Conservation (phyloP, 805 yeast genomes). For the Millerozyma miso region DNA sequence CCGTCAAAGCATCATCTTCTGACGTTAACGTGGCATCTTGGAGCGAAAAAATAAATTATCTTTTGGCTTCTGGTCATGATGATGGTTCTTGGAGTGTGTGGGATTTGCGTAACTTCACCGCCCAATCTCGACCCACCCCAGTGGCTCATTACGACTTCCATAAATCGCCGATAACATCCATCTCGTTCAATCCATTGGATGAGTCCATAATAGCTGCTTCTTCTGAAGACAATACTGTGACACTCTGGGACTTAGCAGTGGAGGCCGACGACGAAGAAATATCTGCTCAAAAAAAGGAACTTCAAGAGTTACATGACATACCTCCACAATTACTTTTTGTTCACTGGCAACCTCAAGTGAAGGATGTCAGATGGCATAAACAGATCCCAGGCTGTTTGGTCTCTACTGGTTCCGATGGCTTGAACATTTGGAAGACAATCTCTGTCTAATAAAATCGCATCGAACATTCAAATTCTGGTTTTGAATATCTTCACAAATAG, state of each 20-base stretch:
- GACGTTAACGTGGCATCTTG: conserved; percentile 96
- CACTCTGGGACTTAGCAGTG: conserved; percentile 96
- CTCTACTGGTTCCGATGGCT: conserved; percentile 93
- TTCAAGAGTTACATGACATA: conserved; percentile 76
- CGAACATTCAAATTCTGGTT: neutral
- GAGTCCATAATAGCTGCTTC: conserved; percentile 95
- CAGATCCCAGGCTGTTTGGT: conserved; percentile 96
- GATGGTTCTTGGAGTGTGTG: conserved; percentile 97
- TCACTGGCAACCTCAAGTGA: conserved; percentile 97
- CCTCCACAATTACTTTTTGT: conserved; percentile 95
- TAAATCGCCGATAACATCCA: conserved; percentile 87
- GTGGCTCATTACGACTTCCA: conserved; percentile 96
- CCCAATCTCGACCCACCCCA: conserved; percentile 56
- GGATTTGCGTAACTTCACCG: conserved; percentile 87
- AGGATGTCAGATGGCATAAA: conserved; percentile 96
- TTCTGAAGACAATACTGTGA: conserved; percentile 94
- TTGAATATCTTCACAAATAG: neutral
- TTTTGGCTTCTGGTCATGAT: conserved; percentile 94
- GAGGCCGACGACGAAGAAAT: conserved; percentile 99
- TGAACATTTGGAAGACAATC: conserved; percentile 94
- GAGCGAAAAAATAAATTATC: conserved; percentile 82
- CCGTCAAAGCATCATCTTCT: conserved; percentile 70
- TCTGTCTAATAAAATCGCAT: conserved; percentile 52
- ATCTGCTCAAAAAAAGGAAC: conserved; percentile 74
- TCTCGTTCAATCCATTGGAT: conserved; percentile 90